Base-by-base conservation (phyloP, 257 asterid species). In the Avicennia marina region DNA sequence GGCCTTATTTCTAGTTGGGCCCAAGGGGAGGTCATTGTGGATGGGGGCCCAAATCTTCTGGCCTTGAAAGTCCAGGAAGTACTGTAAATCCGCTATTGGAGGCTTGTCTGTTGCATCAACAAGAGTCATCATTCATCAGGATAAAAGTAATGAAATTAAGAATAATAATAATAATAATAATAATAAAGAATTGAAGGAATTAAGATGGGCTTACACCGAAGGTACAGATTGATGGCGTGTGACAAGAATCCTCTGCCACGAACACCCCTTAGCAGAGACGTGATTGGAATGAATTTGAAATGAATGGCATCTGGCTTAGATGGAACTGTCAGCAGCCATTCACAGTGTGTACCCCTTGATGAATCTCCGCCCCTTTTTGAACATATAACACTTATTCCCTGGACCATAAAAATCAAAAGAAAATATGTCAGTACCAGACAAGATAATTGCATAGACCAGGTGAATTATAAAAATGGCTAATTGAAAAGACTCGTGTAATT, bases 171-270 rank as follows among this genome's bases (percentile, higher is more conserved):
- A n/a, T n/a, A n/a, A n/a, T n/a, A n/a, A n/a, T n/a, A n/a, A n/a
- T n/a, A n/a, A n/a, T 21, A 8, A 41, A 22, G 42, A 1, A 39
- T 27, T 47, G 2, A 2, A 3, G 24, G 17, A 25, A 21, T 11
- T 2, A 2, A 44, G 4, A 49, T 29, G 42, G n/a, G n/a, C 90
- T 67, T 76, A 91, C 98, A 85, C 9, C 98, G 81, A 15, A 88
- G 94, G 65, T 91, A 91, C 25, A 91, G 87, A 53, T 91, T 91
- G 72, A 91, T 85, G 65, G 98, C 98, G 58, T 91, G 98, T 0
- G 95, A 83, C 27, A 91, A 66, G 72, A 88, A 91, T 8, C 98
- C 98, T 67, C 72, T 81, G 60, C 98, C 98, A 0, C 90, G 87
- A 7, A 88, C 80, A 18, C 85, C 95, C 46, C 71, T 72, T 1